Percentiles rank a stretch among this genome's conserved stretches.
These are phyloP conservation scores for Sclerotinia nivalis DNA, from an alignment of 2,329 filamentous ascomycete species.

Conservation along the genomic window DNA sequence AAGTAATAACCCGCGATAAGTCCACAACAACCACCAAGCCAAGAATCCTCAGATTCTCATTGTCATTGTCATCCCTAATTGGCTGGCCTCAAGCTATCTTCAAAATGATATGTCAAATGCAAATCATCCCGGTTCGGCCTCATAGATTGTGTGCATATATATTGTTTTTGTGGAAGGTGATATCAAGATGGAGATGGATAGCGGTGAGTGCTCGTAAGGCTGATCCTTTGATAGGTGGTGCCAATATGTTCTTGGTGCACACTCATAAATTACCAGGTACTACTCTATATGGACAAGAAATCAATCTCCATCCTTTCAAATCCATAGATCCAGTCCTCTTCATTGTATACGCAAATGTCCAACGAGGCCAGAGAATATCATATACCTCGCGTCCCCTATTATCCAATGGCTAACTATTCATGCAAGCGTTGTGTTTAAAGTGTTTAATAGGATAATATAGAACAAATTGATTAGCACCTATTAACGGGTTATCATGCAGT, in stretches of 20 bases:
- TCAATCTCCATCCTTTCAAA: neutral
- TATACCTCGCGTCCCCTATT: slow-evolving; percentile 7
- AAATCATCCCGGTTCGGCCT: neutral
- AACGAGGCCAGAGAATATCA: neutral
- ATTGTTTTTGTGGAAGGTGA: neutral
- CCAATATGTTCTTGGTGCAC: neutral
- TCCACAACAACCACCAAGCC: too few relatives aligned
- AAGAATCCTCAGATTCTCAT: neutral
- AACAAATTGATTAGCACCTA: neutral
- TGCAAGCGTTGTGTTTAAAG: neutral
- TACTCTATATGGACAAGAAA: neutral
- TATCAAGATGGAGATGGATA: neutral
- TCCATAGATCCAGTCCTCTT: neutral
- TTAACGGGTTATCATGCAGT: neutral
- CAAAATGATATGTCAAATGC: neutral
- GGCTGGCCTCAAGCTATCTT: neutral
- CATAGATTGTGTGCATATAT: neutral
- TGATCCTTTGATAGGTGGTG: neutral
- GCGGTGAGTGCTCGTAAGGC: neutral
- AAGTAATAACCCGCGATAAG: too few relatives aligned
- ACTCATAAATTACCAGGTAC: neutral
- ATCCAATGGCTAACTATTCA: neutral
- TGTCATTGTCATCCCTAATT: neutral
- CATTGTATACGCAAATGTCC: too few relatives aligned
- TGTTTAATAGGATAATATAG: neutral